Percentiles rank a stretch among this genome's conserved stretches.
phyloP scores from a whole-genome alignment of 371 early-diverging fungal genomes.

The Mucor saturninus region DNA sequence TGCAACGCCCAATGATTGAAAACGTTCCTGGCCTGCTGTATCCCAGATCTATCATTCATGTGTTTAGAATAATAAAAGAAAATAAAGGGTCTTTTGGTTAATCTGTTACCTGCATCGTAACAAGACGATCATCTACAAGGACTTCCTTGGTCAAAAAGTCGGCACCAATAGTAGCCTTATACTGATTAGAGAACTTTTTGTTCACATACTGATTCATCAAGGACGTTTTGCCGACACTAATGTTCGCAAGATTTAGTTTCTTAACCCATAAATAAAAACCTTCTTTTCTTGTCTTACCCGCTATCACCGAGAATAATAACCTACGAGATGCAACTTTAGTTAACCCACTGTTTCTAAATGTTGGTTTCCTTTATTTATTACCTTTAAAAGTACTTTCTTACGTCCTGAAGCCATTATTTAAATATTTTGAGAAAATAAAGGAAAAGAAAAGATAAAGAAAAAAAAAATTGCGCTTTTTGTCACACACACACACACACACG shows the following conservation, averaged over 20 bases:
- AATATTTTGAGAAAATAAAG: constrained; percentile 1
- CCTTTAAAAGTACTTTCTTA: constrained; percentile 22
- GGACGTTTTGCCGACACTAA: constrained; percentile 94
- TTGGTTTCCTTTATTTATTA: neutral
- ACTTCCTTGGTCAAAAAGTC: constrained; percentile 99
- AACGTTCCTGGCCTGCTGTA: constrained; percentile 97
- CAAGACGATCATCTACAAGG: constrained; percentile 84
- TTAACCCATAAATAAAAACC: neutral
- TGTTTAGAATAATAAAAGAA: neutral
- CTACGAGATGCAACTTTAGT: constrained; percentile 35
- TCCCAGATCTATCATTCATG: constrained; percentile 78
- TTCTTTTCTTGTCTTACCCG: constrained; percentile 61
- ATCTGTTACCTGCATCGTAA: constrained; percentile 89
- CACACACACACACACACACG: constrained; percentile 1
- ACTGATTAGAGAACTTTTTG: constrained; percentile 97
- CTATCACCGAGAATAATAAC: constrained; percentile 93
- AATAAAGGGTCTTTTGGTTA: neutral
- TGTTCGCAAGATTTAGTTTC: neutral
- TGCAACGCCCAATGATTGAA: constrained; percentile 96
- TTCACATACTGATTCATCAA: constrained; percentile 99
- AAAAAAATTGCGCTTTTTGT: constrained; percentile 11
- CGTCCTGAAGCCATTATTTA: constrained; percentile 21
- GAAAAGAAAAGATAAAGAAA: constrained; percentile 5
- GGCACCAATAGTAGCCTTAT: constrained; percentile 99
- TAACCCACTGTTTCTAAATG: neutral